Percentiles rank a stretch among this genome's conserved stretches.
Evolutionary conservation across 306 rosid species (phyloP).

Genomic region (Prosopis cineraria): DNA sequence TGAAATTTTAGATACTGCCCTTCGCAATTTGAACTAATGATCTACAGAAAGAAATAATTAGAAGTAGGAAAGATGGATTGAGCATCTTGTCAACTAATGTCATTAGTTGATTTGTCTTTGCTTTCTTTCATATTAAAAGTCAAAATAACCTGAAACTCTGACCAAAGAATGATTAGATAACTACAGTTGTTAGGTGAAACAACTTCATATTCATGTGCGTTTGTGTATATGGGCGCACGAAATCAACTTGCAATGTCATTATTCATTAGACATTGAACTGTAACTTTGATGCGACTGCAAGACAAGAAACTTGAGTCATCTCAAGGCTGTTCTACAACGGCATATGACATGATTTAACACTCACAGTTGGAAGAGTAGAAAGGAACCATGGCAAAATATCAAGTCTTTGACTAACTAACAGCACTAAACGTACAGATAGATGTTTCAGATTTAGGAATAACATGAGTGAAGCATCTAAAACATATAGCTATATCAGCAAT

Average conservation of each 20-base stretch:
- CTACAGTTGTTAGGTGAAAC: not conserved
- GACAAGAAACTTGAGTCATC: constrained; percentile 2
- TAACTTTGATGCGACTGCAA: constrained; percentile 2
- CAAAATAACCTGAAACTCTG: not conserved
- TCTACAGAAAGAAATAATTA: not conserved
- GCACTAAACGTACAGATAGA: not conserved
- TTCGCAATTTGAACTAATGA: not conserved
- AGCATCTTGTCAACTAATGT: not conserved
- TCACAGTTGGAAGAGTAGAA: not conserved
- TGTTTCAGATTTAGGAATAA: not conserved
- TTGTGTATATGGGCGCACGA: not conserved
- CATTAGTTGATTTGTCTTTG: not conserved
- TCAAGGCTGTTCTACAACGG: not conserved
- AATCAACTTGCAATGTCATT: constrained; percentile 7
- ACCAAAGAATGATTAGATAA: not conserved
- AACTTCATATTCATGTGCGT: not conserved
- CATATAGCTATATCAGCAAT: not conserved
- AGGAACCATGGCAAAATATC: not conserved
- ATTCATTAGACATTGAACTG: constrained; percentile 8
- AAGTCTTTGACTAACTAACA: constrained; percentile 7
- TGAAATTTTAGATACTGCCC: not conserved
- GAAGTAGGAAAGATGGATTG: not conserved
- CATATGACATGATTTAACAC: not conserved
- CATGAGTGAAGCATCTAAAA: not conserved
- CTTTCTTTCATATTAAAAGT: not conserved